Percentiles rank a stretch among this genome's conserved stretches.
Evolutionary conservation across 306 rosid species (phyloP).

Genomic region (Pyrus communis): DNA sequence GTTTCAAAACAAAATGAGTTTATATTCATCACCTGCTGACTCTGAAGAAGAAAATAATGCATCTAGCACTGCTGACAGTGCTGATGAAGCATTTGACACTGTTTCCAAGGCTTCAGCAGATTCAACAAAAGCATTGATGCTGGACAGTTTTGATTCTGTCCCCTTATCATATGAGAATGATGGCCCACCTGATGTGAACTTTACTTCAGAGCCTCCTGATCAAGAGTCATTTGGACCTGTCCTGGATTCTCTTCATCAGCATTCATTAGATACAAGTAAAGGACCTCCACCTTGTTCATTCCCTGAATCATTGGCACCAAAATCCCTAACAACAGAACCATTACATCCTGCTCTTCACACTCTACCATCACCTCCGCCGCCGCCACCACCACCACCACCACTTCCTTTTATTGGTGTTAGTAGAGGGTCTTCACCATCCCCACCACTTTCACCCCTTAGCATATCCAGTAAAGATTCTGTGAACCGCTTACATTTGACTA

Average conservation of each 20-base stretch:
- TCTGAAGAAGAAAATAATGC: slow-evolving; percentile 89
- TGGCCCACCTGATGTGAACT: slow-evolving; percentile 27
- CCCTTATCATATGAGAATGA: slow-evolving; percentile 34
- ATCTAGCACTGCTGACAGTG: slow-evolving; percentile 89
- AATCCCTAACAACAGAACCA: not conserved
- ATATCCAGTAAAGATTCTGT: not conserved
- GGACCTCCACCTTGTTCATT: slow-evolving; percentile 36
- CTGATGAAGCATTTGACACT: slow-evolving; percentile 79
- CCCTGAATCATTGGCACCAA: slow-evolving; percentile 16
- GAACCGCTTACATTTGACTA: not conserved
- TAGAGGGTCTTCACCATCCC: not conserved
- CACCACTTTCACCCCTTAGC: too few species aligned
- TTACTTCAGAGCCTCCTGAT: slow-evolving; percentile 32
- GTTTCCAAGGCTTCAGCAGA: slow-evolving; percentile 45
- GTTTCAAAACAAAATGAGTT: slow-evolving; percentile 65
- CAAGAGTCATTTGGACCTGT: slow-evolving; percentile 19
- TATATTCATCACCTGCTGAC: slow-evolving; percentile 76
- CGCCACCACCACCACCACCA: not conserved
- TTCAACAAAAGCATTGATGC: slow-evolving; percentile 34
- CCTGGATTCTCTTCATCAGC: slow-evolving; percentile 24
- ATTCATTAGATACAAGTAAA: slow-evolving; percentile 11
- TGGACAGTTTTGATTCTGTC: slow-evolving; percentile 36
- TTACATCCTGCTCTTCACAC: slow-evolving; percentile 6
- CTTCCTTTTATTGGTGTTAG: not conserved
- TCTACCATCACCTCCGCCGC: not conserved